These are phyloP conservation scores for Ceratobasidium sp. DNA, from an alignment of 1,284 basidiomycete species.

Conservation along the genomic window DNA sequence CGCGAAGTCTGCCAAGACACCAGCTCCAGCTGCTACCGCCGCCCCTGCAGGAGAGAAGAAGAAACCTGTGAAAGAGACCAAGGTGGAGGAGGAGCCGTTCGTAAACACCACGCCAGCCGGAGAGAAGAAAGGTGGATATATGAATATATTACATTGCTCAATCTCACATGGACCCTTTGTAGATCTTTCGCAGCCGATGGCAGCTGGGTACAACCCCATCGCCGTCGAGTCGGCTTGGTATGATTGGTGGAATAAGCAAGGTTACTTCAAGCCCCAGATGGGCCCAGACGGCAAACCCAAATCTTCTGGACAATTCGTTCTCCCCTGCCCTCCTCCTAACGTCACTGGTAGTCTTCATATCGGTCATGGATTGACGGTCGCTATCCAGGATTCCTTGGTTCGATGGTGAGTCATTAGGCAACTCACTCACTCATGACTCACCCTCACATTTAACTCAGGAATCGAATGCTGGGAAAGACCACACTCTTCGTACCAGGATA, in stretches of 20 bases:
- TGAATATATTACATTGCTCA: not conserved
- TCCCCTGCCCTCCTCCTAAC: slow-evolving; percentile 96
- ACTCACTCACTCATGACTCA: not conserved
- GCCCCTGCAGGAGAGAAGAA: slow-evolving; percentile 74
- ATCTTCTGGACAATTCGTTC: slow-evolving; percentile 77
- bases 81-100: slow-evolving; percentile 74
- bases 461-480: slow-evolving; percentile 95
- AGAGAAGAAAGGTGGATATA: slow-evolving; percentile 82
- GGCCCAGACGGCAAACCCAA: slow-evolving; percentile 66
- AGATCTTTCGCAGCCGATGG: slow-evolving; percentile 92
- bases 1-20: slow-evolving; percentile 73
- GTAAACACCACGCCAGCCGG: slow-evolving; percentile 89
- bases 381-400: slow-evolving; percentile 90
- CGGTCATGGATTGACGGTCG: slow-evolving; percentile 93
- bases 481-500: slow-evolving; percentile 94
- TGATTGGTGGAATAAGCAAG: slow-evolving; percentile 95
- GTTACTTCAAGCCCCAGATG: slow-evolving; percentile 88
- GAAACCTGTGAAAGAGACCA: slow-evolving; percentile 54
- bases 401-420: slow-evolving; percentile 72
- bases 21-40: slow-evolving; percentile 57
- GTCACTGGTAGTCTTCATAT: slow-evolving; percentile 98
- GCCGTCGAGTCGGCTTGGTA: slow-evolving; percentile 98
- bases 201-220: slow-evolving; percentile 91
- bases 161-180: slow-evolving; percentile 12
- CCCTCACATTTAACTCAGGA: slow-evolving; percentile 62